Evolutionary conservation across 768 basidiomycete species (phyloP).

Genomic region (Tylopilus subfusipes): DNA sequence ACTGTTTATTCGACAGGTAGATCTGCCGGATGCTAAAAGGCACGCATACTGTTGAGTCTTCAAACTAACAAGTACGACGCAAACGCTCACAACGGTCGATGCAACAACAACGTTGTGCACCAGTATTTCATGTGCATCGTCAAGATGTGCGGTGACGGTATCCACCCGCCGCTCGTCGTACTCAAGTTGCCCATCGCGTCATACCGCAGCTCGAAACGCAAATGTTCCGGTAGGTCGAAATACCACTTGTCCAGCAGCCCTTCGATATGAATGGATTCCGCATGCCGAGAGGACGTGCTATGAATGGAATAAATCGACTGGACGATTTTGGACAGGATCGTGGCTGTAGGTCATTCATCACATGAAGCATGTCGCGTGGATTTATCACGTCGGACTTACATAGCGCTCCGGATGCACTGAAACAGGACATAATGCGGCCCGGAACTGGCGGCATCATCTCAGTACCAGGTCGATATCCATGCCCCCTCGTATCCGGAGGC

Average conservation of each 20-base stretch:
- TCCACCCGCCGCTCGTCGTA: constrained; percentile 22
- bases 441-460: constrained; percentile 33
- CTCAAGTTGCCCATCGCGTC: constrained; percentile 33
- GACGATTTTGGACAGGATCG: constrained; percentile 64
- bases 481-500: constrained; percentile 32
- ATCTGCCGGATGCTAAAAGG: constrained; percentile 26
- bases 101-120: constrained; percentile 71
- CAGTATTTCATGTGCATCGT: constrained; percentile 86
- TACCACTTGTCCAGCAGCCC: constrained; percentile 71
- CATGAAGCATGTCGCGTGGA: neutral
- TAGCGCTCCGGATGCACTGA: constrained; percentile 69
- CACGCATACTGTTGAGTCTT: neutral
- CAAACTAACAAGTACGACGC: neutral
- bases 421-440: constrained; percentile 63
- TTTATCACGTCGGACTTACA: constrained; percentile 42
- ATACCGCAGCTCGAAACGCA: constrained; percentile 56
- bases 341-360: constrained; percentile 42
- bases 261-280: constrained; percentile 57
- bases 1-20: constrained; percentile 37
- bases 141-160: constrained; percentile 61
- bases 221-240: constrained; percentile 61
- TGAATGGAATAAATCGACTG: constrained; percentile 70
- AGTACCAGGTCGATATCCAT: constrained; percentile 23
- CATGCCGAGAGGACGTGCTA: constrained; percentile 50
- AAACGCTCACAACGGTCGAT: constrained; percentile 70